Conservation (phyloP, 208 protist species). For the Trichomonas vaginalis region DNA sequence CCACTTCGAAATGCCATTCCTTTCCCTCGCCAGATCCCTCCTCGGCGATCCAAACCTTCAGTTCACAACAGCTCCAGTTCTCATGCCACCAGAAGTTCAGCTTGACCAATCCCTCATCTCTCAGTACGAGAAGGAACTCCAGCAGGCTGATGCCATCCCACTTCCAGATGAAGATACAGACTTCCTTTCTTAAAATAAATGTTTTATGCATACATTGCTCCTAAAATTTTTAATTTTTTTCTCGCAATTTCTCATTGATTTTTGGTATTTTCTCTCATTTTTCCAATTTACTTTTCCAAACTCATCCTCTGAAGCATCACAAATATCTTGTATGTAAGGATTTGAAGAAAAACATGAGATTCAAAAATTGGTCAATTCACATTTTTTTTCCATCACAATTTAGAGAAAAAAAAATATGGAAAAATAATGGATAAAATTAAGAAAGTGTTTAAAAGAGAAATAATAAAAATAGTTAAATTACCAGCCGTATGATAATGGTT, state of each 20-base stretch:
- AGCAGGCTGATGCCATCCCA: conserved; percentile 55
- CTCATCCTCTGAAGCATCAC: too few species aligned
- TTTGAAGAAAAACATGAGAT: too few species aligned
- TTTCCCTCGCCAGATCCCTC: conserved; percentile 89
- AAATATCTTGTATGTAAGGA: too few species aligned
- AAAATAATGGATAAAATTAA: too few species aligned
- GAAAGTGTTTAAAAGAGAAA: neutral
- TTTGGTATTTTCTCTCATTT: too few species aligned
- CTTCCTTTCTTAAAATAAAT: neutral
- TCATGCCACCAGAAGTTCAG: conserved; percentile 47
- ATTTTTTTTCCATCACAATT: too few species aligned
- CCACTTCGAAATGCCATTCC: conserved; percentile 99
- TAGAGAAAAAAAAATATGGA: too few species aligned
- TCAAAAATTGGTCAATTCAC: too few species aligned
- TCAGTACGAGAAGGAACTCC: conserved; percentile 64
- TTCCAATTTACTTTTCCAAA: too few species aligned
- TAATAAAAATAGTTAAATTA: neutral
- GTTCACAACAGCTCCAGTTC: conserved; percentile 60
- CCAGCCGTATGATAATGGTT: neutral
- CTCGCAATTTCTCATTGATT: too few species aligned
- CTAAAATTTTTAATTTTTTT: too few species aligned
- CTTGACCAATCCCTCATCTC: conserved; percentile 41
- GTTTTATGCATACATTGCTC: too few species aligned
- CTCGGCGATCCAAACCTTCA: conserved; percentile 65
- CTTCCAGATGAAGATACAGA: conserved; percentile 66